Evolutionary conservation across 257 asterid species (phyloP).

Genomic region (Capsicum chinense): DNA sequence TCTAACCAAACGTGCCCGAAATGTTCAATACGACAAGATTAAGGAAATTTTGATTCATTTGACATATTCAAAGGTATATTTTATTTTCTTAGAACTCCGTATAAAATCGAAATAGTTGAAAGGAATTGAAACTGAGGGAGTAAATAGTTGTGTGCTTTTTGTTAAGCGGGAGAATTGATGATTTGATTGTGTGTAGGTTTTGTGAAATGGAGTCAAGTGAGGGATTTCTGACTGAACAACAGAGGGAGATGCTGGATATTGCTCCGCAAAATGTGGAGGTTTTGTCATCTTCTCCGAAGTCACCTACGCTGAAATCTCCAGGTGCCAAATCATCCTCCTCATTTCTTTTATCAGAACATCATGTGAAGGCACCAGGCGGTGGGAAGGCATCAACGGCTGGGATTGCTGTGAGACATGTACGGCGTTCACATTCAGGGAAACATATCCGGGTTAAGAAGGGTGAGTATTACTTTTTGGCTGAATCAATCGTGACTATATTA

Average conservation of each 20-base stretch:
- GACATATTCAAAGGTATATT: too few relatives aligned
- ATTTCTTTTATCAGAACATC: slow-evolving; percentile 51
- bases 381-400: slow-evolving; percentile 66
- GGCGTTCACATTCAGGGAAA: slow-evolving; percentile 85
- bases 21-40: too few relatives aligned
- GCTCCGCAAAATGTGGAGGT: slow-evolving; percentile 79
- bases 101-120: too few relatives aligned
- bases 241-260: slow-evolving; percentile 76
- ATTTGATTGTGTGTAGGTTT: slow-evolving; percentile 31
- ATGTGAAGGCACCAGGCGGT: slow-evolving; percentile 69
- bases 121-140: too few relatives aligned
- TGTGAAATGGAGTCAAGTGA: slow-evolving; percentile 69
- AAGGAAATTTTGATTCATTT: too few relatives aligned
- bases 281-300: slow-evolving; percentile 68
- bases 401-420: slow-evolving; percentile 66
- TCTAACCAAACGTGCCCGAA: too few relatives aligned
- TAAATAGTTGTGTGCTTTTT: slow-evolving; percentile 11
- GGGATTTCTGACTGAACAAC: slow-evolving; percentile 88
- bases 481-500: neutral
- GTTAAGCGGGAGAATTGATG: slow-evolving; percentile 34
- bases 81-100: too few relatives aligned
- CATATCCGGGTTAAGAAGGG: slow-evolving; percentile 81
- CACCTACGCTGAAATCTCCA: slow-evolving; percentile 60
- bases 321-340: slow-evolving; percentile 42
- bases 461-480: slow-evolving; percentile 30